Conservation (phyloP, 2,329 filamentous ascomycete genomes). For the Massarina eburnea region DNA sequence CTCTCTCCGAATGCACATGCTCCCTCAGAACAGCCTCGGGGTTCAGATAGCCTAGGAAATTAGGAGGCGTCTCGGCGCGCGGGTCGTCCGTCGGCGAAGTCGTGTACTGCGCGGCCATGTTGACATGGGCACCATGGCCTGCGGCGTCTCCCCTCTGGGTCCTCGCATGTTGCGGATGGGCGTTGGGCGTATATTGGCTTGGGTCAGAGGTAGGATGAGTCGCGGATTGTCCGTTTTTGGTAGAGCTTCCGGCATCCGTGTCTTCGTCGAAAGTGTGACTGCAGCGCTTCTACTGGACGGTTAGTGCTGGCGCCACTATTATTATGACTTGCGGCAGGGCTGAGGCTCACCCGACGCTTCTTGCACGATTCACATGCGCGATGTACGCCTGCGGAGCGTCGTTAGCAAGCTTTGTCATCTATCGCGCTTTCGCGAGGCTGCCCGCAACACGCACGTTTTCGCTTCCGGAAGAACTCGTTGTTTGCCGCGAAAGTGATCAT, state of each 20-base stretch:
- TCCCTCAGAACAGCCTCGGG: slow-evolving; percentile 51
- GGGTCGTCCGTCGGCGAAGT: slow-evolving; percentile 26
- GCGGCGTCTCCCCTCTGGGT: slow-evolving; percentile 24
- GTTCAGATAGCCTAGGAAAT: slow-evolving; percentile 51
- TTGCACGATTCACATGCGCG: slow-evolving; percentile 49
- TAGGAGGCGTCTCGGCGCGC: slow-evolving; percentile 38
- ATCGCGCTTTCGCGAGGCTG: slow-evolving; percentile 18
- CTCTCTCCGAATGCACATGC: slow-evolving; percentile 40
- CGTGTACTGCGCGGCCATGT: slow-evolving; percentile 34
- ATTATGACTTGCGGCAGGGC: slow-evolving; percentile 7
- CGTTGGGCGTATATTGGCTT: slow-evolving; percentile 19
- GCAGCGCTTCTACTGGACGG: slow-evolving; percentile 43
- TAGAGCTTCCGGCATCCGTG: slow-evolving; percentile 37
- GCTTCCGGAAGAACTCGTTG: slow-evolving; percentile 48
- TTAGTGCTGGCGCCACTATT: slow-evolving; percentile 19
- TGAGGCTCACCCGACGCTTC: slow-evolving; percentile 42
- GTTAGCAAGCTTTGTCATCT: slow-evolving; percentile 22
- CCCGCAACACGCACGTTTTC: slow-evolving; percentile 39
- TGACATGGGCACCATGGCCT: slow-evolving; percentile 25
- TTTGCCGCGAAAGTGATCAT: slow-evolving; percentile 51
- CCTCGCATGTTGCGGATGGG: slow-evolving; percentile 25
- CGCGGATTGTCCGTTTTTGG: slow-evolving; percentile 39
- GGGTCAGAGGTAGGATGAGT: slow-evolving; percentile 34
- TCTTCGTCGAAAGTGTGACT: slow-evolving; percentile 46
- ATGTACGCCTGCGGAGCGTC: slow-evolving; percentile 37